Evolutionary conservation across 768 basidiomycete species (phyloP).

Genomic region (Coprinellus micaceus): DNA sequence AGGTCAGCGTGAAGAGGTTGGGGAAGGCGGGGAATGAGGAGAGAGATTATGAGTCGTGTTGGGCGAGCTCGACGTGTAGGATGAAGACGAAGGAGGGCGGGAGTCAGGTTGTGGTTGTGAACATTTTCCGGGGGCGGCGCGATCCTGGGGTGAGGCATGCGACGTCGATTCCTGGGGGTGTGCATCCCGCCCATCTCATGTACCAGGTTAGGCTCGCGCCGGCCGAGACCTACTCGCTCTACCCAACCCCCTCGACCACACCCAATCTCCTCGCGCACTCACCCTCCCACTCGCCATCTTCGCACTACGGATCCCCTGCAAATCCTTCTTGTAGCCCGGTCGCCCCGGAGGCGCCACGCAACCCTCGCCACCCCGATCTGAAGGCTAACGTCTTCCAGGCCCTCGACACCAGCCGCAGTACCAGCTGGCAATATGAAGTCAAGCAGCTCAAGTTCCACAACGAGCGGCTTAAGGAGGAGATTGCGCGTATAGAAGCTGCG

Average conservation of each 20-base stretch:
- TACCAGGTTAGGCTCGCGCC: slow-evolving; percentile 34
- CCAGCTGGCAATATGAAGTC: slow-evolving; percentile 92
- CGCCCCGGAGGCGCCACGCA: too few species aligned
- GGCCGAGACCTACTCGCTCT: slow-evolving; percentile 16
- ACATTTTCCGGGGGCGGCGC: slow-evolving; percentile 24
- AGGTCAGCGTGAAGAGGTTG: slow-evolving; percentile 24
- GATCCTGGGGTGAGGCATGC: slow-evolving; percentile 9
- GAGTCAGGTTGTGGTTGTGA: slow-evolving; percentile 16
- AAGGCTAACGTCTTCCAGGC: slow-evolving; percentile 43
- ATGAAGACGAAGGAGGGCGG: slow-evolving; percentile 26
- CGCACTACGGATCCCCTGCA: too few species aligned
- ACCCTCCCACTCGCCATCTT: not conserved
- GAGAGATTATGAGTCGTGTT: slow-evolving; percentile 1
- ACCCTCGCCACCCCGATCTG: too few species aligned
- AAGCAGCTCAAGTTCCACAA: slow-evolving; percentile 78
- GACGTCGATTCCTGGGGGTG: slow-evolving; percentile 12
- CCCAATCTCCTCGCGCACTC: not conserved
- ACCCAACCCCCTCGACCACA: not conserved
- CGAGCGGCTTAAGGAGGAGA: slow-evolving; percentile 58
- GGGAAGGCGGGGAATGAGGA: slow-evolving; percentile 9
- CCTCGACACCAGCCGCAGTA: slow-evolving; percentile 59
- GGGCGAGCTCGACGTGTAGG: slow-evolving; percentile 4
- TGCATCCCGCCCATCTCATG: slow-evolving; percentile 34
- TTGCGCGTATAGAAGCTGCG: slow-evolving; percentile 28
- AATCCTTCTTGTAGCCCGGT: too few species aligned